Percentiles rank a stretch among this genome's conserved stretches.
These are phyloP conservation scores for Candida glucosophila DNA, from an alignment of 1,139 yeast species.

Conservation along the genomic window DNA sequence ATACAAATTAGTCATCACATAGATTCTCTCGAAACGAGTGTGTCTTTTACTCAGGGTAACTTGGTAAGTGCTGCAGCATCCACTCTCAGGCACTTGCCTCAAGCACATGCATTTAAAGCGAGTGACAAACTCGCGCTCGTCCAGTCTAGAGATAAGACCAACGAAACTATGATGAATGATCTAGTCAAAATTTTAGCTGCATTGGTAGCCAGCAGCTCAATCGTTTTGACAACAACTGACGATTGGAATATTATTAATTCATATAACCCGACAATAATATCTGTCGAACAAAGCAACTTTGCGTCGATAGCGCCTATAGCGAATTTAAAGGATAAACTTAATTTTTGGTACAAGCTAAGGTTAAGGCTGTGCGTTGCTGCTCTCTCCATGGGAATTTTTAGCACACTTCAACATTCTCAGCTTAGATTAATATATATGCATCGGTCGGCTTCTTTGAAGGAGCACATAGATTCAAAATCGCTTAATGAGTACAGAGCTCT, in stretches of 20 bases:
- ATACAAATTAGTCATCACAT: conserved; percentile 15
- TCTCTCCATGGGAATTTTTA: conserved; percentile 21
- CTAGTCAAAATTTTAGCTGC: conserved; percentile 23
- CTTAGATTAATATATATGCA: conserved; percentile 37
- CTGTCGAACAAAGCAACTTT: conserved; percentile 11
- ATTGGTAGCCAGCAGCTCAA: conserved; percentile 17
- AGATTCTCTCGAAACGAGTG: conserved; percentile 14
- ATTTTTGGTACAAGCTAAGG: conserved; percentile 8
- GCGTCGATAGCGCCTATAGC: conserved; percentile 4
- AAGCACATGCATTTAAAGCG: conserved; percentile 26
- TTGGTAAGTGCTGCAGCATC: conserved; percentile 59
- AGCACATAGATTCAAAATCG: conserved; percentile 8
- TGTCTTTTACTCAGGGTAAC: conserved; percentile 49
- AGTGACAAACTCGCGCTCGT: conserved; percentile 38
- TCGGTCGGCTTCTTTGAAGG: conserved; percentile 9
- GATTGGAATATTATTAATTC: conserved; percentile 8
- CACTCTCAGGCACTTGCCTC: conserved; percentile 50
- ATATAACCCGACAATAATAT: conserved; percentile 17
- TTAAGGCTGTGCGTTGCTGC: conserved; percentile 13
- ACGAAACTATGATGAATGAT: conserved; percentile 17
- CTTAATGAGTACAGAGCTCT: conserved; percentile 36
- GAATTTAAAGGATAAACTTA: conserved; percentile 5
- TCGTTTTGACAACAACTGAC: conserved; percentile 7
- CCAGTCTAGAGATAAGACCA: conserved; percentile 9
- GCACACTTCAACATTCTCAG: conserved; percentile 5